Evolutionary conservation across 179 eudicot species (phyloP).

Genomic region (Spinacia oleracea): DNA sequence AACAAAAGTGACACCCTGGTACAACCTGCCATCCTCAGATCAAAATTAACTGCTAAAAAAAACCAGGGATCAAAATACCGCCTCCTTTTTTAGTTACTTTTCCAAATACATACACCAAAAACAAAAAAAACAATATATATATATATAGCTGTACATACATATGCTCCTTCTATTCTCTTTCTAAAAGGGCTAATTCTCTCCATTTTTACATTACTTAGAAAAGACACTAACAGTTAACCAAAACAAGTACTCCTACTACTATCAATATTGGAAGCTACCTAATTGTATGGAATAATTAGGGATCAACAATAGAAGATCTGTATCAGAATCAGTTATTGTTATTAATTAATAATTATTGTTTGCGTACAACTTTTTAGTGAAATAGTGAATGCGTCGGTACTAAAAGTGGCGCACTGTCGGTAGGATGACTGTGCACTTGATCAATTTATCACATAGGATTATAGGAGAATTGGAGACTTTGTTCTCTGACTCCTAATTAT

Average conservation of each 20-base stretch:
- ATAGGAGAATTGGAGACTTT: neutral
- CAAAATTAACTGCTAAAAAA: neutral
- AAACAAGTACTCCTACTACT: too few relatives aligned
- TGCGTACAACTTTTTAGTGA: too few relatives aligned
- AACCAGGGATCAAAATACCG: neutral
- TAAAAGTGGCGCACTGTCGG: neutral
- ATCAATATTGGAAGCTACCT: neutral
- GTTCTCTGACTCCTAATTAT: neutral
- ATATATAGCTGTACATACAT: slow-evolving; percentile 3
- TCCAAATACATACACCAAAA: too few relatives aligned
- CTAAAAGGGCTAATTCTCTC: neutral
- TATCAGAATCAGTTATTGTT: neutral
- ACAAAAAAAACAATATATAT: too few relatives aligned
- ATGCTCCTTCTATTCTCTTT: neutral
- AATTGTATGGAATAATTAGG: neutral
- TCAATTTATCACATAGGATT: neutral
- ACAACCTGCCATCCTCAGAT: slow-evolving; percentile 2
- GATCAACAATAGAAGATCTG: neutral
- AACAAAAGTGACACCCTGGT: slow-evolving; percentile 13
- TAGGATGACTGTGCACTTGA: slow-evolving; percentile 7
- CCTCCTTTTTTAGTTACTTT: neutral
- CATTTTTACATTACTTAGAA: neutral
- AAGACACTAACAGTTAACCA: neutral
- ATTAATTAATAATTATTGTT: neutral
- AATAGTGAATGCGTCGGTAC: too few relatives aligned